A percentile compares a stretch with the other conserved stretches of the same genome.
These are phyloP conservation scores for Suillus decipiens DNA, from an alignment of 768 basidiomycete genomes.

Conservation along the genomic window DNA sequence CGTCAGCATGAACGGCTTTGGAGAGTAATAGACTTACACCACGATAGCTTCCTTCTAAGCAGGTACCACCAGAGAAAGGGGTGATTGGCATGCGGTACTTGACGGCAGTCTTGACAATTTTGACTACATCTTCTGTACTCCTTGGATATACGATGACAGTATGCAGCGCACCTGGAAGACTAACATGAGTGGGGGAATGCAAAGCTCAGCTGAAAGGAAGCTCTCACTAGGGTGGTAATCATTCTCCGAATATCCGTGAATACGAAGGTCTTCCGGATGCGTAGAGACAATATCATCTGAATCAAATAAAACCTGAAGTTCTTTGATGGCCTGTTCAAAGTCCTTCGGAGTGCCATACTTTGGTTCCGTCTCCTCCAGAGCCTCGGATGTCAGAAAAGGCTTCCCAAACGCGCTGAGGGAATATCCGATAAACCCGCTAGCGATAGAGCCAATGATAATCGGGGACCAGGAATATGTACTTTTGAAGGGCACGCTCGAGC, in stretches of 20 bases:
- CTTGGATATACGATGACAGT: conserved; percentile 65
- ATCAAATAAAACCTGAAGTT: conserved; percentile 43
- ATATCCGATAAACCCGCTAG: conserved; percentile 21
- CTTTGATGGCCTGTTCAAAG: conserved; percentile 52
- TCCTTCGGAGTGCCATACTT: conserved; percentile 55
- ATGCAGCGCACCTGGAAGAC: conserved; percentile 42
- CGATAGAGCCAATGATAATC: conserved; percentile 8
- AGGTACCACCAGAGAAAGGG: conserved; percentile 81
- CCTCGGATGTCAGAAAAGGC: conserved; percentile 10
- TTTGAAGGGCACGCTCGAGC: not conserved
- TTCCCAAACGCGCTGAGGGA: conserved; percentile 20
- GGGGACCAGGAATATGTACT: conserved; percentile 1
- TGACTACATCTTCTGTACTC: conserved; percentile 80
- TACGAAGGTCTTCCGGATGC: conserved; percentile 49
- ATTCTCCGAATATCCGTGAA: conserved; percentile 57
- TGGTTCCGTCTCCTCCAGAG: conserved; percentile 20
- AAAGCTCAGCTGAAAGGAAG: not conserved
- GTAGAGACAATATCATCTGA: conserved; percentile 45
- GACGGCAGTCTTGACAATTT: conserved; percentile 72
- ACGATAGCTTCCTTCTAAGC: conserved; percentile 74
- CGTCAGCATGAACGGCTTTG: not conserved
- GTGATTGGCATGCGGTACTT: conserved; percentile 77
- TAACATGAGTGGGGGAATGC: conserved; percentile 6
- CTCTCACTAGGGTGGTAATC: conserved; percentile 52
- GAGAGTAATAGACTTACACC: conserved; percentile 45